Conservation (phyloP, 2,329 filamentous ascomycete genomes). For the Penicillium sp. region DNA sequence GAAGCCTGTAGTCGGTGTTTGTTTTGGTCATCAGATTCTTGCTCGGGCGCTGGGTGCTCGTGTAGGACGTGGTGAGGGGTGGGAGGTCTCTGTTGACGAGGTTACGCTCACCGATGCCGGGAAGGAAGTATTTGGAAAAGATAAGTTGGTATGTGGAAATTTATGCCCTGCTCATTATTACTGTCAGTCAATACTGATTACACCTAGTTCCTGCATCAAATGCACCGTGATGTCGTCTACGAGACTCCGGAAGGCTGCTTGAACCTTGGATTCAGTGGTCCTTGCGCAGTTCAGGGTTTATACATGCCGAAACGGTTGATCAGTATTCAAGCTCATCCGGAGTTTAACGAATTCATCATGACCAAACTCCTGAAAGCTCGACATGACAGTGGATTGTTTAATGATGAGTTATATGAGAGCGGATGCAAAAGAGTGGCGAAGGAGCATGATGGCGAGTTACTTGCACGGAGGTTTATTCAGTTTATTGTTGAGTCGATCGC, state of each 20-base stretch:
- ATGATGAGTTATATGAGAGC: constrained; percentile 23
- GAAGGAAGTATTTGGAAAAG: constrained; percentile 39
- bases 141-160: constrained; percentile 22
- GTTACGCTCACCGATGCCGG: constrained; percentile 44
- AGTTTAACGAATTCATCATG: constrained; percentile 44
- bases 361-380: constrained; percentile 30
- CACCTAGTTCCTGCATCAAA: constrained; percentile 41
- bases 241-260: constrained; percentile 41
- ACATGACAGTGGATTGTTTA: constrained; percentile 23
- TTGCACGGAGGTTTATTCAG: constrained; percentile 20
- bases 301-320: constrained; percentile 43
- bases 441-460: constrained; percentile 4
- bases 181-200: neutral
- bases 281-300: constrained; percentile 48
- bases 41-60: constrained; percentile 43
- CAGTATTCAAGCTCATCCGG: constrained; percentile 52
- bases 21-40: constrained; percentile 53
- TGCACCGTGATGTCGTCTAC: constrained; percentile 50
- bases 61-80: constrained; percentile 43
- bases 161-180: too few relatives aligned
- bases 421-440: constrained; percentile 9
- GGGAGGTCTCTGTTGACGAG: constrained; percentile 49
- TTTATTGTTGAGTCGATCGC: constrained; percentile 13
- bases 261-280: constrained; percentile 43
- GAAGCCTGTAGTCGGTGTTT: constrained; percentile 46